Conservation (phyloP, 352 stramenopile genomes). For the Globisporangium iwayamae region DNA sequence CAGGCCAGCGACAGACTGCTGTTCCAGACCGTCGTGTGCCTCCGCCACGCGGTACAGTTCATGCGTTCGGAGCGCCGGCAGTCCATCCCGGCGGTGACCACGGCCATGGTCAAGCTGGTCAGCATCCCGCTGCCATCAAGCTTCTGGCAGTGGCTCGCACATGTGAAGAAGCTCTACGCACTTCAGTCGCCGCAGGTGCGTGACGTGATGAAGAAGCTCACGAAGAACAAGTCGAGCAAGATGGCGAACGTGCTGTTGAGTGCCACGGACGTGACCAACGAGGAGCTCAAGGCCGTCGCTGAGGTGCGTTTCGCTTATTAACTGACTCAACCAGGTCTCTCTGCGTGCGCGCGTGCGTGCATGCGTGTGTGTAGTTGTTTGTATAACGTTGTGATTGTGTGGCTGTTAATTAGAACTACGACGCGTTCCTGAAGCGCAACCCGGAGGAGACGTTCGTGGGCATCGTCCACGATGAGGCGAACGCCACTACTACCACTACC, state of each 20-base stretch:
- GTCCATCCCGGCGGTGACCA: conserved; percentile 36
- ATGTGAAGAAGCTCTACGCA: conserved; percentile 34
- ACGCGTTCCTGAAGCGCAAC: conserved; percentile 28
- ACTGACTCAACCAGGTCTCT: not conserved
- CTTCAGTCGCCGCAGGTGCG: conserved; percentile 18
- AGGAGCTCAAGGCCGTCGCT: conserved; percentile 36
- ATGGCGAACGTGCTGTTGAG: conserved; percentile 49
- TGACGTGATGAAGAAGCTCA: conserved; percentile 26
- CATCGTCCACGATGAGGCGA: conserved; percentile 11
- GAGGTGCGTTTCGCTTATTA: conserved; percentile 26
- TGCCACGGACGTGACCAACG: conserved; percentile 35
- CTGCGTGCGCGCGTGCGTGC: not conserved
- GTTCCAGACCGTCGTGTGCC: conserved; percentile 32
- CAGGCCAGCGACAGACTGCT: conserved; percentile 19
- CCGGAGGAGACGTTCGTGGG: conserved; percentile 19
- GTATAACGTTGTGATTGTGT: conserved; percentile 1
- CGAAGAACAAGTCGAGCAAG: conserved; percentile 29
- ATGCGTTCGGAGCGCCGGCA: conserved; percentile 48
- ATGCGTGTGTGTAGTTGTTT: not conserved
- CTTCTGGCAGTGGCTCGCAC: conserved; percentile 45
- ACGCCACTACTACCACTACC: not conserved
- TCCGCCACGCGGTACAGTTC: conserved; percentile 54
- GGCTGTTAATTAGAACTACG: conserved; percentile 33
- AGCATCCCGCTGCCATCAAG: conserved; percentile 36
- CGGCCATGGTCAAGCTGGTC: conserved; percentile 39